phyloP scores from a whole-genome alignment of 306 rosid genomes.

The Geum urbanum region DNA sequence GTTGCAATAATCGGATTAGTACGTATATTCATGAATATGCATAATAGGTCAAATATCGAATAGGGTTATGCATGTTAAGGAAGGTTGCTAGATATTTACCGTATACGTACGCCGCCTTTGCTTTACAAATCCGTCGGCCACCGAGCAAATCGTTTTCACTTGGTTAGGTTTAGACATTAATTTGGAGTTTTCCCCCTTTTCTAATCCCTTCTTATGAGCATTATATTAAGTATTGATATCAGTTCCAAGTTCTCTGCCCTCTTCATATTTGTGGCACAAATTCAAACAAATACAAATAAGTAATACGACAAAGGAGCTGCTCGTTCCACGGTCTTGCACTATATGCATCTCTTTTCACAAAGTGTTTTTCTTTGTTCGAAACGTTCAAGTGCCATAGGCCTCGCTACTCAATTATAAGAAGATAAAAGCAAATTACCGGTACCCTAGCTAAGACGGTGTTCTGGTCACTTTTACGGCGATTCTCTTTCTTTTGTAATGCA shows the following conservation, averaged over 20 bases:
- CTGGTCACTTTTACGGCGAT: not conserved
- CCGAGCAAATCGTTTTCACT: not conserved
- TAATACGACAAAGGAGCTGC: not conserved
- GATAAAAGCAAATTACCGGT: not conserved
- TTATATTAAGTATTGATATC: not conserved
- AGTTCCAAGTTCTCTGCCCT: not conserved
- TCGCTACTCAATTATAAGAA: not conserved
- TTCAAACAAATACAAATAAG: not conserved
- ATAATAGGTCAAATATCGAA: not conserved
- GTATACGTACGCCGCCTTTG: not conserved
- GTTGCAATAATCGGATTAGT: not conserved
- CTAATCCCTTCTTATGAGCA: not conserved
- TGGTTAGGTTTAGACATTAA: not conserved
- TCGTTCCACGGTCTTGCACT: not conserved
- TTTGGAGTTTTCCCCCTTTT: not conserved
- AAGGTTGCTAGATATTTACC: not conserved
- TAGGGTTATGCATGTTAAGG: not conserved
- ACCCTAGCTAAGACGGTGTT: not conserved
- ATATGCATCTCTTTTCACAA: not conserved
- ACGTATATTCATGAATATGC: not conserved
- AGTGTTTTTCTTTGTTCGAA: conserved; percentile 7
- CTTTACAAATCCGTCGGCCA: not conserved
- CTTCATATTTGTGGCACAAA: not conserved
- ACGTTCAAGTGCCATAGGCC: not conserved
- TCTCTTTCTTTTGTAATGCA: not conserved